Percentiles rank a stretch among this genome's conserved stretches.
Conservation (phyloP, 2,329 filamentous ascomycete genomes). For the Celoporthe dispersa region DNA sequence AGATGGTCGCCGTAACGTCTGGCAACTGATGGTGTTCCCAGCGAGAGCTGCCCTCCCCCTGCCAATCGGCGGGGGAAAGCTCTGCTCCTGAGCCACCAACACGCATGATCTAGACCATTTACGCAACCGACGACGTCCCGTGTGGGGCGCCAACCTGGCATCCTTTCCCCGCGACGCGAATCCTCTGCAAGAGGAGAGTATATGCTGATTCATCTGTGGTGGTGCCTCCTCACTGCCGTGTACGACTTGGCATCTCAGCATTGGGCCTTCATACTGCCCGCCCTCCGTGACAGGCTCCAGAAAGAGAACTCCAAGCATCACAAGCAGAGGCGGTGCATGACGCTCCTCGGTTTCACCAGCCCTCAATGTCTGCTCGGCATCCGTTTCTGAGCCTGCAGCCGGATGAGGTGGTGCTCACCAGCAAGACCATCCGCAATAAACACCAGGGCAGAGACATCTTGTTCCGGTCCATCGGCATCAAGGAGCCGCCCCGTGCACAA, state of each 20-base stretch:
- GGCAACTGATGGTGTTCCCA: too few species aligned
- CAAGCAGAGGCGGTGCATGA: too few species aligned
- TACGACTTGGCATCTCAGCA: too few species aligned
- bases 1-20: too few species aligned
- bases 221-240: too few species aligned
- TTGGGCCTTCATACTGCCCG: too few species aligned
- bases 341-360: background rate
- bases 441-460: constrained; percentile 11
- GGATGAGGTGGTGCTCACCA: constrained; percentile 22
- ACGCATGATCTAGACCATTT: background rate
- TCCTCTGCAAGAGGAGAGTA: too few species aligned
- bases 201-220: too few species aligned
- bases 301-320: too few species aligned
- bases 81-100: too few species aligned
- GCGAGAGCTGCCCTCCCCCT: background rate
- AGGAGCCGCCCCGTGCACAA: constrained; percentile 17
- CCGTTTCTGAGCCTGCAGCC: constrained; percentile 24
- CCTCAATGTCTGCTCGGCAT: constrained; percentile 11
- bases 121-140: background rate
- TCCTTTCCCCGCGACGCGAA: background rate
- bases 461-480: constrained; percentile 23
- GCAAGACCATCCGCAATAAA: constrained; percentile 17
- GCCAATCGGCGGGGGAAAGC: background rate
- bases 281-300: too few species aligned
- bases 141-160: background rate